Evolutionary conservation across 176 grass and related monocot genomes (phyloP), one percentile per base, ranked within the genome.

Genomic region (Aegilops speltoides): DNA sequence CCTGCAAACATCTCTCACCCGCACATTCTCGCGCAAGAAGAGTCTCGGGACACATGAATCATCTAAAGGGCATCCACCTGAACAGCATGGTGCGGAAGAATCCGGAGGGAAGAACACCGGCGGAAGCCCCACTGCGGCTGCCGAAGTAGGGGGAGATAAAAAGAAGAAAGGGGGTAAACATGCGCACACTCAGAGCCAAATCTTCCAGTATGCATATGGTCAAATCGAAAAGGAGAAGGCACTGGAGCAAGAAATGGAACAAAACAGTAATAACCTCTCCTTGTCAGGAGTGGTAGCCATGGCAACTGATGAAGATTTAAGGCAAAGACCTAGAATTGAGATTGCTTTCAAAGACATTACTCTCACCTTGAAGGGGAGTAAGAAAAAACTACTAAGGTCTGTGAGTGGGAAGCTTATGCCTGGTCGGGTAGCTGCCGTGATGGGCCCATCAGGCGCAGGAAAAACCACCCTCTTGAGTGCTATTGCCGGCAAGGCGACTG

Each of bases 151-250:
- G 43, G 93, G 95, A 81, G 95, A 91, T 25, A 93, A 95, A 34
- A 90, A 95, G 82, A 98, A 95, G 72, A 95, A 83, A 84, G 89
- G 86, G 32, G 89, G 86, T 10, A 95, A 86, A 70, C 87, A 90
- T 64, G 94, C 94, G 26, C 95, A 98, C 40, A 93, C 95, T 5
- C 88, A 88, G 82, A 98, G 92, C 84, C 95, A 98, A 81, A 95
- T 98, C 23, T 98, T 98, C 84, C 89, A 94, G 84, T 98, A 98
- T 54, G 95, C 95, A 24, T 98, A 98, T 63, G 95, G 95, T 12
- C 87, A 98, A 62, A 95, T 98, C 25, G 95, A 98, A 78, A 98
- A 91, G 91, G 95, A 98, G 38, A 98, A 98, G 76, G 91, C 91
- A 29, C 82, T 98, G 92, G 92, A 97, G 52, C 38, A 46, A 7